Percentiles rank a stretch among this genome's conserved stretches.
Evolutionary conservation across 305 asterid genomes (phyloP).

Genomic region (Solanum chacoense): DNA sequence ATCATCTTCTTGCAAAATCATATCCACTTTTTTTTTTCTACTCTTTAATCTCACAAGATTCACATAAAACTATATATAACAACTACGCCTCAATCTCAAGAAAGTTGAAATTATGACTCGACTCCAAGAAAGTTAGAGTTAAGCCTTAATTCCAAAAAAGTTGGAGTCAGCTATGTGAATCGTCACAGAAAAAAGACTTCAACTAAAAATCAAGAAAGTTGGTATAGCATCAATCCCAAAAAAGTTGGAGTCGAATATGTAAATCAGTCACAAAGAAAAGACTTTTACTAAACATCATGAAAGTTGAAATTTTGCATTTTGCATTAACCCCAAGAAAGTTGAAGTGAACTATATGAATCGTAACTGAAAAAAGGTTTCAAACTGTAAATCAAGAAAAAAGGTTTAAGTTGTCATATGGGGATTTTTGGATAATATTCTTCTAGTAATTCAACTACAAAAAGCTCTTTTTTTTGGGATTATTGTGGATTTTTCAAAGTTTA

Average conservation of each 20-base stretch:
- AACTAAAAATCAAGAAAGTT: not conserved
- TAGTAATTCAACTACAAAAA: not conserved
- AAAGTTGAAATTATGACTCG: not conserved
- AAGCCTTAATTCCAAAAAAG: not conserved
- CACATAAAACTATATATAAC: not conserved
- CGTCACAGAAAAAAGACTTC: not conserved
- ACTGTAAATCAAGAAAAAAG: not conserved
- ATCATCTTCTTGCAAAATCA: conserved; percentile 18
- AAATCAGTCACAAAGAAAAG: not conserved
- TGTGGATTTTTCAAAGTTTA: not conserved
- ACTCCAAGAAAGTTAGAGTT: not conserved
- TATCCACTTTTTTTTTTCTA: conserved; percentile 7
- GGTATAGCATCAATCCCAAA: not conserved
- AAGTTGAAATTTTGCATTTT: not conserved
- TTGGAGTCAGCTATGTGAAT: not conserved
- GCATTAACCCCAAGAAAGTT: not conserved
- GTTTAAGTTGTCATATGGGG: not conserved
- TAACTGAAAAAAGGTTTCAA: not conserved
- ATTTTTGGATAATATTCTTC: not conserved
- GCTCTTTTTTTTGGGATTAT: not conserved
- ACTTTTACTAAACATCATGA: not conserved
- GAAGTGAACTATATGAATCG: not conserved
- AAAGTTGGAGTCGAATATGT: not conserved
- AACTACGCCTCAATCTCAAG: not conserved
- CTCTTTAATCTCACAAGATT: not conserved